phyloP scores from a whole-genome alignment of 2,329 filamentous ascomycete species.

The Davidsoniella virescens region DNA sequence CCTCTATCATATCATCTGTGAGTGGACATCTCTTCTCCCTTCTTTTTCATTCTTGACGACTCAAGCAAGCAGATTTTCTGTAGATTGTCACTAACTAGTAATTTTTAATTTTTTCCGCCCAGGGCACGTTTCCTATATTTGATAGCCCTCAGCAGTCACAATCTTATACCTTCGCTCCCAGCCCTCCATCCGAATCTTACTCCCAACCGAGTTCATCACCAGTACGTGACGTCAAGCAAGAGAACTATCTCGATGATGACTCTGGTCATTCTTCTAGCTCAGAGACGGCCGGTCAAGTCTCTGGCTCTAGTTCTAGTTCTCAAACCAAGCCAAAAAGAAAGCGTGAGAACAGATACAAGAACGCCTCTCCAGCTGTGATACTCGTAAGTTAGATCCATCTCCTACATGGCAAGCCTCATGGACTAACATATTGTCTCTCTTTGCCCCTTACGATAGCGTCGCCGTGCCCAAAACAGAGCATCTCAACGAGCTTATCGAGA shows the following conservation, averaged over 20 bases:
- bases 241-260: background rate
- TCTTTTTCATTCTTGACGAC: no score
- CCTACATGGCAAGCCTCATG: background rate
- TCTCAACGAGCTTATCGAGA: conserved; percentile 21
- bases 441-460: conserved; percentile 15
- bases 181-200: no score
- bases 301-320: no score
- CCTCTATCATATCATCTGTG: no score
- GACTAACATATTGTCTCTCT: conserved; percentile 8
- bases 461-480: conserved; percentile 20
- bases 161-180: no score
- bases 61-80: no score
- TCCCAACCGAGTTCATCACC: background rate
- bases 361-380: conserved; percentile 32
- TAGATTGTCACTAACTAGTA: no score
- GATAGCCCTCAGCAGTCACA: no score
- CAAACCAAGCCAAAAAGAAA: conserved; percentile 25
- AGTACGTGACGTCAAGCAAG: conserved; percentile 8
- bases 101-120: no score
- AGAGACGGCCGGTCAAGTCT: background rate
- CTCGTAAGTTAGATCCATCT: conserved; percentile 21
- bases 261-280: background rate
- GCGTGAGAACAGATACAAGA: conserved; percentile 36
- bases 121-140: no score
- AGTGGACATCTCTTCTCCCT: no score